Evolutionary conservation across 495 filamentous ascomycete genomes (phyloP).

Genomic region (Bacidia gigantensis): DNA sequence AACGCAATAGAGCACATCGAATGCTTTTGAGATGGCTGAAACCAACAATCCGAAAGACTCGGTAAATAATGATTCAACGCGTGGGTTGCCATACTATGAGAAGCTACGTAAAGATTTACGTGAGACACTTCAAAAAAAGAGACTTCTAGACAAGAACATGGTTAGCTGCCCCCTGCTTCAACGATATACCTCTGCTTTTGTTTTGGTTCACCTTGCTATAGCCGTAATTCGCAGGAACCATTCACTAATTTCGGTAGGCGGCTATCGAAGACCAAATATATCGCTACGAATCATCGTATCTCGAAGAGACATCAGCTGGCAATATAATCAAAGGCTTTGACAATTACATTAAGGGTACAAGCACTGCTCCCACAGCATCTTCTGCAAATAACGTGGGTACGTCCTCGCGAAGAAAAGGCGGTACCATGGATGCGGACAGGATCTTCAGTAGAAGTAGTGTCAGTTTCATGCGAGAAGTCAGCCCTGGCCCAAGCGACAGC

Average conservation of each 20-base stretch:
- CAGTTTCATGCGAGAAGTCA: constrained; percentile 34
- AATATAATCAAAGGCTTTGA: constrained; percentile 98
- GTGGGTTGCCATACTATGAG: constrained; percentile 56
- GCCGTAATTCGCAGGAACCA: too few relatives aligned
- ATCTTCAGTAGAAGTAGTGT: constrained; percentile 40
- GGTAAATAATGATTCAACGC: constrained; percentile 23
- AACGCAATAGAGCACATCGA: too few relatives aligned
- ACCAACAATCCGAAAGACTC: constrained; percentile 20
- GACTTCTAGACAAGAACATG: constrained; percentile 51
- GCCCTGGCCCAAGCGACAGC: constrained; percentile 6
- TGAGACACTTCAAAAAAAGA: constrained; percentile 53
- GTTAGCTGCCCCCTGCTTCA: constrained; percentile 27
- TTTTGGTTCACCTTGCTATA: neutral
- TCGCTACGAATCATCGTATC: constrained; percentile 71
- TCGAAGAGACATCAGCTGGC: constrained; percentile 76
- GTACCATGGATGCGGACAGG: constrained; percentile 35
- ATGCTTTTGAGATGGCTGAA: constrained; percentile 35
- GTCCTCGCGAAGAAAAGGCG: constrained; percentile 30
- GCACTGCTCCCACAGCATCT: constrained; percentile 21
- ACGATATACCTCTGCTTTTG: neutral
- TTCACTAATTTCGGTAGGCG: neutral
- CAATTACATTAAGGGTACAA: constrained; percentile 83
- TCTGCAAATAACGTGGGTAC: constrained; percentile 20
- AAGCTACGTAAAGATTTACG: constrained; percentile 55
- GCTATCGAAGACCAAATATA: constrained; percentile 67